Evolutionary conservation across 768 basidiomycete genomes (phyloP), one percentile per base, ranked within the genome.

Genomic region (Termitomyces sp.): DNA sequence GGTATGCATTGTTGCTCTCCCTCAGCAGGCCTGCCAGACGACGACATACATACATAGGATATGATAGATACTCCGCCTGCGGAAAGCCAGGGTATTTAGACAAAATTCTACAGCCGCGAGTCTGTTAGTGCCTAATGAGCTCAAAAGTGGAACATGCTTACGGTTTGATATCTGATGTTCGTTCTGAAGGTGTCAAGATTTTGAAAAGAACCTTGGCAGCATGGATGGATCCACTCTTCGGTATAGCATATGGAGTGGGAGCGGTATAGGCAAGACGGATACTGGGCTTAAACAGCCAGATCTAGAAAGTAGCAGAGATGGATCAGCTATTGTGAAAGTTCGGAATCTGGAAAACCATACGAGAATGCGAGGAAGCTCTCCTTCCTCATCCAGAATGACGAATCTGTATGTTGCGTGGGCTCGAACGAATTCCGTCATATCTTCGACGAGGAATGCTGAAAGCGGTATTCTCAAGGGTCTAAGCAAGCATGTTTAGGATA

Each of bases 361-460:
- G 60, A 97, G 74, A 14, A 98, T 79, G 53, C 88, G 78, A 4
- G 90, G 85, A 27, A 78, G 81, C 59, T 92, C 91, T 29, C 88
- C 84, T 65, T 96, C 93, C 62, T 95, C 94, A 58, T 97, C 95
- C 16, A 83, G 76, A 32, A 98, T 73, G 34, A 95, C 80, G 66
- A 98, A 98, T 10, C 95, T 89, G 71, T 98, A 94, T 0, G 90
- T 89, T 1, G 95, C 94, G 67, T 98, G 95, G 1, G 95, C 93
- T 53, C 90, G 87, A 5, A 92, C 89, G 52, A 90, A 87, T 67
- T 96, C 96, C 29, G 82, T 81, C 90, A 98, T 90, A 65, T 97
- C 93, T 59, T 92, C 85, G 12, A 94, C 82, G 31, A 98, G 81
- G 71, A 92, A 96, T n/a, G 92, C 90, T 2, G 91, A 90, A 27